These are phyloP conservation scores for Mucor piriformis DNA, from an alignment of 371 early-diverging fungal genomes.

Conservation along the genomic window DNA sequence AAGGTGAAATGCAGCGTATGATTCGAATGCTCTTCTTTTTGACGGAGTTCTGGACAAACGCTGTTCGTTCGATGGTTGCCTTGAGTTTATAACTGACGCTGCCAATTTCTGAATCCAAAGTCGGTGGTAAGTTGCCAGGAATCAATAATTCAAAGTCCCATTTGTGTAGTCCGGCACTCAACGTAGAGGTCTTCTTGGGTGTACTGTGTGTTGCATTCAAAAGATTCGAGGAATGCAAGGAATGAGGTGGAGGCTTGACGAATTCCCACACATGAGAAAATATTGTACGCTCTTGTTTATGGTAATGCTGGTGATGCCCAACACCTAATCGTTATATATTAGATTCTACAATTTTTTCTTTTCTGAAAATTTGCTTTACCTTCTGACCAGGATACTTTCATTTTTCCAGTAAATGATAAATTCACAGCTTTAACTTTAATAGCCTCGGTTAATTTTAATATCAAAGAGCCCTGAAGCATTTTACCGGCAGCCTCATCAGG, in stretches of 20 bases:
- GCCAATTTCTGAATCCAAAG: constrained; percentile 32
- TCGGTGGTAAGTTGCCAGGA: constrained; percentile 37
- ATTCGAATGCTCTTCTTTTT: constrained; percentile 24
- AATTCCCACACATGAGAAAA: constrained; percentile 32
- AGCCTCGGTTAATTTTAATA: constrained; percentile 22
- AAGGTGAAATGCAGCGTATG: constrained; percentile 25
- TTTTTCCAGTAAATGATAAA: constrained; percentile 33
- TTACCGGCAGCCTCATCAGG: constrained; percentile 33
- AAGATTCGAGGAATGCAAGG: background rate
- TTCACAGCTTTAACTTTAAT: constrained; percentile 29
- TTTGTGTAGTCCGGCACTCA: constrained; percentile 26
- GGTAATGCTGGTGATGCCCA: constrained; percentile 34
- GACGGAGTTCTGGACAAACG: constrained; percentile 28
- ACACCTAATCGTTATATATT: constrained; percentile 14
- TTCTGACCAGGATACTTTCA: constrained; percentile 40
- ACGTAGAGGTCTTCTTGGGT: constrained; percentile 16
- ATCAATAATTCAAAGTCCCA: constrained; percentile 36
- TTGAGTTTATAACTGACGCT: constrained; percentile 27
- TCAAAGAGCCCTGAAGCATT: constrained; percentile 24
- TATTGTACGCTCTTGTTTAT: constrained; percentile 32
- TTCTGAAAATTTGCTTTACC: constrained; percentile 10
- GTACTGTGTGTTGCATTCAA: background rate
- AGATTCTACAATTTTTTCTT: background rate
- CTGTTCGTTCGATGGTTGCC: constrained; percentile 27
- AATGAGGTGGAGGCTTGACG: constrained; percentile 5